A percentile compares a stretch with the other conserved stretches of the same genome.
These are phyloP conservation scores for Trichoderma reesei DNA, from an alignment of 495 filamentous ascomycete genomes.

Conservation along the genomic window DNA sequence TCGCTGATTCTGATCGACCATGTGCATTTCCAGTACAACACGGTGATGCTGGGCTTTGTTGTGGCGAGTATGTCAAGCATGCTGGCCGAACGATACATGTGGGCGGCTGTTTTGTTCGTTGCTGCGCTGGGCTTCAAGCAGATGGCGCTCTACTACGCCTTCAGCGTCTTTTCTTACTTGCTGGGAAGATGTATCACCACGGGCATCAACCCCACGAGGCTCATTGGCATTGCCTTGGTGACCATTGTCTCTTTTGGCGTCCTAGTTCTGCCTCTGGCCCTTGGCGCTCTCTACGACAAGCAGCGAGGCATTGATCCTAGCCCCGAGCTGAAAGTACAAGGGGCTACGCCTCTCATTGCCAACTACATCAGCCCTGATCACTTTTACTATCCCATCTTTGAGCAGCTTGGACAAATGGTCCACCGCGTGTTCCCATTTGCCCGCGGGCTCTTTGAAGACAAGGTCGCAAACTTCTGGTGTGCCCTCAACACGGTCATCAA, in stretches of 20 bases:
- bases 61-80: conserved; percentile 81
- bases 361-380: conserved; percentile 51
- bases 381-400: conserved; percentile 57
- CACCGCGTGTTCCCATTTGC: conserved; percentile 93
- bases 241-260: conserved; percentile 66
- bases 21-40: conserved; percentile 98
- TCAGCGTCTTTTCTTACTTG: conserved; percentile 83
- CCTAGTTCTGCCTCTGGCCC: conserved; percentile 61
- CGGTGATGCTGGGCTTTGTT: conserved; percentile 89
- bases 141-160: conserved; percentile 96
- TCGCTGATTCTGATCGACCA: conserved; percentile 89
- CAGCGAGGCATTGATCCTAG: conserved; percentile 40
- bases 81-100: conserved; percentile 71
- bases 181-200: conserved; percentile 77
- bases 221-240: conserved; percentile 62
- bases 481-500: conserved; percentile 82
- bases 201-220: conserved; percentile 53
- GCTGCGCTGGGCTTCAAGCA: conserved; percentile 89
- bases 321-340: conserved; percentile 30
- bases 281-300: conserved; percentile 53
- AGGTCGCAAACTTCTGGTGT: conserved; percentile 98
- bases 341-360: conserved; percentile 42
- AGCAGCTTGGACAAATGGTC: conserved; percentile 70
- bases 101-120: conserved; percentile 92
- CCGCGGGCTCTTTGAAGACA: conserved; percentile 92